These are phyloP conservation scores for Spencermartinsiella europaea DNA, from an alignment of 805 yeast species.

Conservation along the genomic window DNA sequence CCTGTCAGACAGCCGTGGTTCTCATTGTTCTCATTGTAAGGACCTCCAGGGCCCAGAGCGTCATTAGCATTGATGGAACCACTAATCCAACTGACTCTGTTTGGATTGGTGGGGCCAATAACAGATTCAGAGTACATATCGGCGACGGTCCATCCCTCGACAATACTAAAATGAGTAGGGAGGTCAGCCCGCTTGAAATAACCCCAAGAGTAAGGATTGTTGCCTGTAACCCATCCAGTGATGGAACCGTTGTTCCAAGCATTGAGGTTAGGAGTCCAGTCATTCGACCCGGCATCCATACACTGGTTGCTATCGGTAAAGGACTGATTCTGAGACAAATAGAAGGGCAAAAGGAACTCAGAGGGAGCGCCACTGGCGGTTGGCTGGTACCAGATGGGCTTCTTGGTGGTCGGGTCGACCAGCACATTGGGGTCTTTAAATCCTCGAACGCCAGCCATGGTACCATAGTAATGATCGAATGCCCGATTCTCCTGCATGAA, in stretches of 20 bases:
- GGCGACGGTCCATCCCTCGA: conserved; percentile 25
- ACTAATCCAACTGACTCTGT: conserved; percentile 25
- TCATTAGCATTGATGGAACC: conserved; percentile 23
- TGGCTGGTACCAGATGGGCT: conserved; percentile 21
- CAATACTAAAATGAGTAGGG: conserved; percentile 24
- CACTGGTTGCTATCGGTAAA: conserved; percentile 24
- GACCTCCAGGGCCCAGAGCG: conserved; percentile 16
- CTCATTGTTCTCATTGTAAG: conserved; percentile 22
- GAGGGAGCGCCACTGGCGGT: conserved; percentile 6
- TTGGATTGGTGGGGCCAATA: conserved; percentile 26
- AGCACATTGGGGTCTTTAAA: conserved; percentile 25
- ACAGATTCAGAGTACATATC: conserved; percentile 27
- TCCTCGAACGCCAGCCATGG: conserved; percentile 28
- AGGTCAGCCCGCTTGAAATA: conserved; percentile 19
- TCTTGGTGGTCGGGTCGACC: conserved; percentile 7
- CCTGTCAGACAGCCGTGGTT: conserved; percentile 20
- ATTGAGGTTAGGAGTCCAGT: conserved; percentile 24
- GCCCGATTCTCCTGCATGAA: conserved; percentile 29
- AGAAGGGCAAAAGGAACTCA: conserved; percentile 22
- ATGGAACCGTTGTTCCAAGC: conserved; percentile 24
- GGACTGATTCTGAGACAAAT: conserved; percentile 17
- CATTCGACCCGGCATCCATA: conserved; percentile 24
- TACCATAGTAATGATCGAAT: conserved; percentile 26
- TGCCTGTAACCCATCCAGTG: conserved; percentile 24
- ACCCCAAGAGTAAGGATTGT: conserved; percentile 24